Conservation (phyloP, 2,329 filamentous ascomycete species). For the Dactylellina haptotyla region DNA sequence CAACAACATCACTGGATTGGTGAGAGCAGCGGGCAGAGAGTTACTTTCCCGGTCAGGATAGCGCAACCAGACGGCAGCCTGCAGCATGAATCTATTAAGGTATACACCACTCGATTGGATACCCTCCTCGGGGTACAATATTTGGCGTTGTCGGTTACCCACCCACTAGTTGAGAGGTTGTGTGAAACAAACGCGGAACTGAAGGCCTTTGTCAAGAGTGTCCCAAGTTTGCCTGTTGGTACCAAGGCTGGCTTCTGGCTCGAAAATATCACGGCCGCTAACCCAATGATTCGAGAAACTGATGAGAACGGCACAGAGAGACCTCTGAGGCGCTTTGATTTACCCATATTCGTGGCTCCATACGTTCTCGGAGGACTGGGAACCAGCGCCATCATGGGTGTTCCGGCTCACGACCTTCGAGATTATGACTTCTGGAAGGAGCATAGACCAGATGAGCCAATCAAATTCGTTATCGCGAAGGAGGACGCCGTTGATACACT, state of each 20-base stretch:
- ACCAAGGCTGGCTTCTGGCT: conserved; percentile 63
- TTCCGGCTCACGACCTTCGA: conserved; percentile 82
- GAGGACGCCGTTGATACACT: conserved; percentile 40
- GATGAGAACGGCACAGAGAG: conserved; percentile 29
- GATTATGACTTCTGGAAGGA: conserved; percentile 83
- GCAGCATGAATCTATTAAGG: conserved; percentile 67
- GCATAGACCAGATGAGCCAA: conserved; percentile 69
- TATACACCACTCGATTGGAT: conserved; percentile 86
- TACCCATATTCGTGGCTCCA: conserved; percentile 83
- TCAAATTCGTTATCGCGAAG: conserved; percentile 70
- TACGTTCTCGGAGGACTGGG: conserved; percentile 89
- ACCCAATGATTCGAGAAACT: conserved; percentile 43
- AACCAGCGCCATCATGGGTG: conserved; percentile 89
- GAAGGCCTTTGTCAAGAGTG: conserved; percentile 72
- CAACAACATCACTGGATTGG: conserved; percentile 93
- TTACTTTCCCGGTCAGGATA: conserved; percentile 69
- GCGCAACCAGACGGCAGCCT: conserved; percentile 54
- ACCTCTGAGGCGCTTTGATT: conserved; percentile 65
- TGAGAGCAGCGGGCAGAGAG: conserved; percentile 77
- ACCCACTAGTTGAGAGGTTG: conserved; percentile 73
- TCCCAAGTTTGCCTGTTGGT: conserved; percentile 66
- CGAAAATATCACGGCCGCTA: conserved; percentile 29
- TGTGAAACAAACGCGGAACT: conserved; percentile 72
- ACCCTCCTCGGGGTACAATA: conserved; percentile 90
- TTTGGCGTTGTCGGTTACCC: conserved; percentile 77